A percentile compares a stretch with the other conserved stretches of the same genome.
Evolutionary conservation across 2,329 filamentous ascomycete species (phyloP).

Genomic region (Didymella keratinophila): DNA sequence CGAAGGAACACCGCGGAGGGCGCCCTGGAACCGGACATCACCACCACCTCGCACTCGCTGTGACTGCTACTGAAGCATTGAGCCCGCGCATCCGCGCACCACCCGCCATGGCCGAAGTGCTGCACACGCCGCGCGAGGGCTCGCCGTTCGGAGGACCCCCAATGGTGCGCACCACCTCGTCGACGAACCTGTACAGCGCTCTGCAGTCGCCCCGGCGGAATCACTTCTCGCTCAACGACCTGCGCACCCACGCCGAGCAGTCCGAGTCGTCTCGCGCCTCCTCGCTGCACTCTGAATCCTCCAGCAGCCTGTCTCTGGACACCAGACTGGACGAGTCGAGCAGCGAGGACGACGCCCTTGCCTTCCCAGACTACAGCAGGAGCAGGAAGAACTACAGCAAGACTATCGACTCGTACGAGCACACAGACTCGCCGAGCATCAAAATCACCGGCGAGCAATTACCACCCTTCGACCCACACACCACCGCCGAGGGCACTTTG

Average conservation of each 20-base stretch:
- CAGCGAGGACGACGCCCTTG: slow-evolving; percentile 54
- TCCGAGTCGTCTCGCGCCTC: slow-evolving; percentile 54
- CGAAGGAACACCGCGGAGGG: slow-evolving; percentile 34
- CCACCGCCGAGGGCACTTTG: slow-evolving; percentile 52
- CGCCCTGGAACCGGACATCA: slow-evolving; percentile 34
- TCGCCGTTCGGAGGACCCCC: slow-evolving; percentile 47
- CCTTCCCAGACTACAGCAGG: slow-evolving; percentile 55
- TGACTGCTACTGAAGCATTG: slow-evolving; percentile 36
- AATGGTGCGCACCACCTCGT: slow-evolving; percentile 53
- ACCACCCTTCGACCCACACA: slow-evolving; percentile 49
- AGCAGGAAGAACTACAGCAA: slow-evolving; percentile 24
- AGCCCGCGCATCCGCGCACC: slow-evolving; percentile 20
- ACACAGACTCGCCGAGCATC: slow-evolving; percentile 32
- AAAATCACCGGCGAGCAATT: slow-evolving; percentile 7
- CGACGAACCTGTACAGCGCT: slow-evolving; percentile 54
- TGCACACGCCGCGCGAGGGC: slow-evolving; percentile 32
- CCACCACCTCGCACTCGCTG: slow-evolving; percentile 23
- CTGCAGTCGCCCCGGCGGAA: slow-evolving; percentile 44
- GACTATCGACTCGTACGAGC: slow-evolving; percentile 20
- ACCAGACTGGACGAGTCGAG: slow-evolving; percentile 60
- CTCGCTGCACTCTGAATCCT: slow-evolving; percentile 69
- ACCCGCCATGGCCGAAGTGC: slow-evolving; percentile 52
- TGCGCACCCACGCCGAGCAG: slow-evolving; percentile 45
- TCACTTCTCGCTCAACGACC: slow-evolving; percentile 47
- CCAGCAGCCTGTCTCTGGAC: slow-evolving; percentile 69